Evolutionary conservation across 139 green algal species (phyloP).

Genomic region (Chlamydomonas sp.): DNA sequence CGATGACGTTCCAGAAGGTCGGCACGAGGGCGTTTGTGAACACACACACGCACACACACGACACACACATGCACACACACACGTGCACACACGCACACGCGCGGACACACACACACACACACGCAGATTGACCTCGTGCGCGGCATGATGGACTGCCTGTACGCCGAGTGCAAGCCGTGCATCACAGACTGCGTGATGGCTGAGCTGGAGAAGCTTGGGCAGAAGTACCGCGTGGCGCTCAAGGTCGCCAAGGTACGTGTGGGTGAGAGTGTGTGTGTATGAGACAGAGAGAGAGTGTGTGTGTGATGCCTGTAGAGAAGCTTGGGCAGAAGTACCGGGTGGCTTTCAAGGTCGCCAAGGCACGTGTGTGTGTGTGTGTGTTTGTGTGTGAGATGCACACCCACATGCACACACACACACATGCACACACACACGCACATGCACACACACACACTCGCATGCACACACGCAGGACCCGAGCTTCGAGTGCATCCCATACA

Average conservation of each 20-base stretch:
- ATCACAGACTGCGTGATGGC: constrained; percentile 98
- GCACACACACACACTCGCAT: no score
- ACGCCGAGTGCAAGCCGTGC: constrained; percentile 94
- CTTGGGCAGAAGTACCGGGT: constrained; percentile 95
- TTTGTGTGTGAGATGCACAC: no score
- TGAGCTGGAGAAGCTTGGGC: constrained; percentile 97
- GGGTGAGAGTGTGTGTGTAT: background rate
- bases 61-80: no score
- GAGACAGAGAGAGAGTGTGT: background rate
- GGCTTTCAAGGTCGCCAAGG: constrained; percentile 92
- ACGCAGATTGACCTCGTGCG: constrained; percentile 18
- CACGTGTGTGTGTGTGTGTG: constrained; percentile 18
- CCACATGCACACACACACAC: no score
- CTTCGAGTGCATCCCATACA: no score
- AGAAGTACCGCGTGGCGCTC: constrained; percentile 96
- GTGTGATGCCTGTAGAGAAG: constrained; percentile 96
- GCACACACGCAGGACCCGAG: no score
- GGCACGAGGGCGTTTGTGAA: no score
- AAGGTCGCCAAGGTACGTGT: constrained; percentile 55
- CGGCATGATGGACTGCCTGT: constrained; percentile 99
- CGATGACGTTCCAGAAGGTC: no score
- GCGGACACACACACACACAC: no score
- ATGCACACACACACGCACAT: no score
- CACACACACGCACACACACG: no score
- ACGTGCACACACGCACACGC: background rate